These are phyloP conservation scores for Cercospora citrullina DNA, from an alignment of 2,329 filamentous ascomycete genomes.

Conservation along the genomic window DNA sequence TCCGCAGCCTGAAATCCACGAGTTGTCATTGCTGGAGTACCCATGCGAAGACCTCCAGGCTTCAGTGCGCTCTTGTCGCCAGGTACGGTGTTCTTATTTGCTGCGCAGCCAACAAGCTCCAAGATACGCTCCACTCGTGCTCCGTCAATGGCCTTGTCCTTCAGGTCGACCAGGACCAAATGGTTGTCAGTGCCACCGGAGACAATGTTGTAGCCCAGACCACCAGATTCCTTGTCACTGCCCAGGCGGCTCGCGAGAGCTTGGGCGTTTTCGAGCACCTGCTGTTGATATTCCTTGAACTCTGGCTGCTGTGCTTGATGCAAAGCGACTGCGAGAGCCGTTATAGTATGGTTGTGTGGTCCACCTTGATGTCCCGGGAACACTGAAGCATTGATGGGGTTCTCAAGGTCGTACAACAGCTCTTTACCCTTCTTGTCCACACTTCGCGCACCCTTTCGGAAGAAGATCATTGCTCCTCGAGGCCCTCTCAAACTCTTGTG, in stretches of 20 bases:
- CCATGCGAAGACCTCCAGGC: constrained; percentile 89
- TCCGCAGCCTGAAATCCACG: constrained; percentile 87
- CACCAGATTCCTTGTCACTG: constrained; percentile 69
- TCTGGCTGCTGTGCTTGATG: constrained; percentile 89
- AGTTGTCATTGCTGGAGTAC: constrained; percentile 96
- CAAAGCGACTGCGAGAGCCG: constrained; percentile 87
- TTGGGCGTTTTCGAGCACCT: constrained; percentile 88
- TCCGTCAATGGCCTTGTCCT: constrained; percentile 83
- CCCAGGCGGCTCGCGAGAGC: constrained; percentile 72
- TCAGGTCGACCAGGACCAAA: constrained; percentile 88
- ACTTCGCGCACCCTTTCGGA: constrained; percentile 83
- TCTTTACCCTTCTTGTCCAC: constrained; percentile 71
- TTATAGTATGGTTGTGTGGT: constrained; percentile 98
- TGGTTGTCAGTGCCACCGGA: constrained; percentile 97
- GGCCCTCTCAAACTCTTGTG: constrained; percentile 97
- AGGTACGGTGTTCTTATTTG: constrained; percentile 98
- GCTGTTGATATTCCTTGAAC: constrained; percentile 89
- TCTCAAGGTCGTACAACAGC: constrained; percentile 87
- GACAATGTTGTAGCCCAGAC: constrained; percentile 83
- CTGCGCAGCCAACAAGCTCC: constrained; percentile 97
- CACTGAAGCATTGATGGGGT: constrained; percentile 91
- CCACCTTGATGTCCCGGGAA: constrained; percentile 98
- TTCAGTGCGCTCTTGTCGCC: constrained; percentile 92
- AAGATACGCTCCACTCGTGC: constrained; percentile 93
- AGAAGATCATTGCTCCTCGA: constrained; percentile 97